These are phyloP conservation scores for Coemansia sp. DNA, from an alignment of 371 early-diverging fungal genomes.

Conservation along the genomic window DNA sequence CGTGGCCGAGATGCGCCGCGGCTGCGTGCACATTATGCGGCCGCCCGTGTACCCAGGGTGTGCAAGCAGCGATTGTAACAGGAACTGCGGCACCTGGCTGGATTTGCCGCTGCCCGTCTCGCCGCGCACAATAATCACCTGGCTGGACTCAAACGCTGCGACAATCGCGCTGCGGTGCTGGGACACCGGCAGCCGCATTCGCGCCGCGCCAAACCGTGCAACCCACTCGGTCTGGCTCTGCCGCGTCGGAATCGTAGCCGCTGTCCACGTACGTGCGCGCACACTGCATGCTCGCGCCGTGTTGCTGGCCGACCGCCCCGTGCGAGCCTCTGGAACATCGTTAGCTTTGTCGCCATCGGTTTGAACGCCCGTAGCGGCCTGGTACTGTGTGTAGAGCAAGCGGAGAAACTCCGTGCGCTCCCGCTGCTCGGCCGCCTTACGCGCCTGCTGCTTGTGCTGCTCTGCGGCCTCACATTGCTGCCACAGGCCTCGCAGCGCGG, in stretches of 20 bases:
- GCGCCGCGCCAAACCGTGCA: constrained; percentile 3
- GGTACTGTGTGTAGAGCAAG: constrained; percentile 5
- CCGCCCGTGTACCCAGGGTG: constrained; percentile 50
- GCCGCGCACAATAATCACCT: constrained; percentile 66
- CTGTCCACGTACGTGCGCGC: constrained; percentile 4
- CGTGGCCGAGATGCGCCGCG: constrained; percentile 87
- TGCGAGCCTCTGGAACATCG: not conserved
- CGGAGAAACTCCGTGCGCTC: constrained; percentile 14
- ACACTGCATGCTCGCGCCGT: not conserved
- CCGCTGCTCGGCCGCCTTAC: not conserved
- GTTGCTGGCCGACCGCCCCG: not conserved
- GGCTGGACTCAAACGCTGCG: constrained; percentile 55
- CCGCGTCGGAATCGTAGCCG: not conserved
- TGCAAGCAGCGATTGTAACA: constrained; percentile 54
- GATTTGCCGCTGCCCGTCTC: constrained; percentile 85
- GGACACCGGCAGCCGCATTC: constrained; percentile 62
- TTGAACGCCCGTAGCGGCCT: not conserved
- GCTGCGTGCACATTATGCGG: constrained; percentile 90
- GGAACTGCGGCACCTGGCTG: constrained; percentile 90
- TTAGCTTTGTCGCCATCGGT: not conserved
- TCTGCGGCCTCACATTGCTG: constrained; percentile 14
- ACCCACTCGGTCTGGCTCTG: constrained; percentile 1
- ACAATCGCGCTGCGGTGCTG: constrained; percentile 59
- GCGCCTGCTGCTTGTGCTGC: not conserved
- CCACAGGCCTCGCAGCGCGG: constrained; percentile 20